Base-by-base conservation (phyloP, 306 rosid genomes). In the Trifolium repens region DNA sequence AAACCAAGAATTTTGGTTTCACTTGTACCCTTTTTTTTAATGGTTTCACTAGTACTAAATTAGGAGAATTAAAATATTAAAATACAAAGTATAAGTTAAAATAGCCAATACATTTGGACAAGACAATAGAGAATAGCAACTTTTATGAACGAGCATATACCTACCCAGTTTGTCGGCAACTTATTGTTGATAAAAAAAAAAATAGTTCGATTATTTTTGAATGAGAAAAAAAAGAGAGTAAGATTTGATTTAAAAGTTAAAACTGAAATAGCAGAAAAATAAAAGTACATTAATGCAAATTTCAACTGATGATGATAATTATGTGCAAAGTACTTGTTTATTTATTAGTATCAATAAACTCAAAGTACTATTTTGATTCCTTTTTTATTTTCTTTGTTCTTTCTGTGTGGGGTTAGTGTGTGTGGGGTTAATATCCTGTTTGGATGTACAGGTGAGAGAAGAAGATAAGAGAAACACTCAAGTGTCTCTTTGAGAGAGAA, bases 331-430 rank as follows among this genome's bases (percentile, higher is more conserved):
- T 40, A 67, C 16, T 24, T 39, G n/a, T 55, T 67, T 55, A 65
- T 37, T 64, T 64, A 57, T 66, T 8, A 65, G 46, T 53, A 80
- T 69, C 30, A 42, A 61, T 68, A 81, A 75, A 19, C 52, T 69
- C 73, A 32, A 69, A 40, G 42, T 39, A 39, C 2, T 50, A 40
- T 39, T 72, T 32, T 34, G 47, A 16, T 60, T 46, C 1, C 0
- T 49, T 34, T 9, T 60, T 14, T 11, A 24, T 15, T 30, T 27
- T 0, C 0, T 54, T 30, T 50, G 16, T 26, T 78, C 3, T 47
- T 61, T 71, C 19, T 17, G 19, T 69, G 42, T 8, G 42, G 42
- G 42, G 42, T 39, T 39, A 39, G 10, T 39, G 42, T 39, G 42
- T 37, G 53, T 58, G 75, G 13, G 75, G 63, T 58, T 22, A 44